Evolutionary conservation across 306 rosid genomes (phyloP), one percentile per base, ranked within the genome.

Genomic region (Sechiopsis laciniata): DNA sequence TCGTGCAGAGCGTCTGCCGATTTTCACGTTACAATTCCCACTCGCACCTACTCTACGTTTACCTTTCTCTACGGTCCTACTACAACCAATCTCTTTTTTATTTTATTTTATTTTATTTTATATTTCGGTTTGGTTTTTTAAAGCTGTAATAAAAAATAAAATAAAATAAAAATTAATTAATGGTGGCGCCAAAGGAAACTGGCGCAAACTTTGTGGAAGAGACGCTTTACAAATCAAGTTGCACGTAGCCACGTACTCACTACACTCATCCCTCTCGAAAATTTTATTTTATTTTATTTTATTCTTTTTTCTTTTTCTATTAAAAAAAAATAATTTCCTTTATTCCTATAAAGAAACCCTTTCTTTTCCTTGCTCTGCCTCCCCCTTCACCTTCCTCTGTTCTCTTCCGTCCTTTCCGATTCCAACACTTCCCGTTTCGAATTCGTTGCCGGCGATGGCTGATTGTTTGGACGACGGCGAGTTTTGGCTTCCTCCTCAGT

Each of bases 401-500:
- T 72, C 62, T 8, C 15, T 53, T 16, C 61, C 3, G 0, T 51
- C 0, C 9, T 19, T 46, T 54, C 20, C 6, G 20, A 64, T 64
- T 64, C 19, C 71, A 10, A 19, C 0, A n/a, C 29, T 65, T 40
- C 53, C n/a, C 10, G 2, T 22, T 12, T 51, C 56, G 2, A 45
- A 0, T 65, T 35, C 17, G 4, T 29, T 13, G 48, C 6, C 50
- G 10, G 20, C 52, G 4, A 66, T 66, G 89, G 83, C 92, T 17
- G 91, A 84, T 0, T 74, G 57, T 53, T 66, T 89, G 35, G 87
- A 84, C 55, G 96, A 87, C 82, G 89, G 84, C 0, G 92, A 83
- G 82, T 94, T 90, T 58, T 90, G 97, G 97, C 83, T 90, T 0
- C 97, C 96, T 0, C 80, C 87, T n/a, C 81, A 87, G 87, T 86